Percentiles rank a stretch among this genome's conserved stretches.
These are phyloP conservation scores for Hypomontagnella submonticulosa DNA, from an alignment of 495 filamentous ascomycete species.

Conservation along the genomic window DNA sequence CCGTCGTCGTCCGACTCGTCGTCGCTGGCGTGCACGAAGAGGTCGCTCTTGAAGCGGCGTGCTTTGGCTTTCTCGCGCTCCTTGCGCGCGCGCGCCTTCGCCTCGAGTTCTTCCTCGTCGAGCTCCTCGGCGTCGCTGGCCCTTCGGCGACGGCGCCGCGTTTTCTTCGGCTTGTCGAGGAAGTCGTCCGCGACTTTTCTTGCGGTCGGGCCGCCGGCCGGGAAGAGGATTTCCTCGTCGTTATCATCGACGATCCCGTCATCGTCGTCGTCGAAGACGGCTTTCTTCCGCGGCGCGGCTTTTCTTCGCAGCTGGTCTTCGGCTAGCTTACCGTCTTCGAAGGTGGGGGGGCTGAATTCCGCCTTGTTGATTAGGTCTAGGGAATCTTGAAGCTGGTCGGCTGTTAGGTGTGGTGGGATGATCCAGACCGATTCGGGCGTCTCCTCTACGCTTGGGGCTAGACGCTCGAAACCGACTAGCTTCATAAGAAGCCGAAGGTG, in stretches of 20 bases:
- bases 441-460: conserved; percentile 73
- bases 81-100: conserved; percentile 62
- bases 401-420: conserved; percentile 72
- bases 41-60: conserved; percentile 81
- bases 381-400: conserved; percentile 69
- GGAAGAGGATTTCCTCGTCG: conserved; percentile 67
- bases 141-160: conserved; percentile 53
- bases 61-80: conserved; percentile 70
- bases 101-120: conserved; percentile 54
- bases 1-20: conserved; percentile 80
- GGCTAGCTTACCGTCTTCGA: conserved; percentile 75
- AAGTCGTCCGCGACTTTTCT: conserved; percentile 59
- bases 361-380: conserved; percentile 72
- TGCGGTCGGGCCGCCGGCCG: conserved; percentile 71
- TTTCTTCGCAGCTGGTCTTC: conserved; percentile 81
- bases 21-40: conserved; percentile 82
- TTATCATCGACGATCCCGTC: conserved; percentile 68
- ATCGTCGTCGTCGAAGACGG: conserved; percentile 72
- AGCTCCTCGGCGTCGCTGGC: conserved; percentile 61
- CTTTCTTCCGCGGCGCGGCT: conserved; percentile 60
- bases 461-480: conserved; percentile 74
- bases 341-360: conserved; percentile 76
- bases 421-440: conserved; percentile 79
- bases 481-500: conserved; percentile 88
- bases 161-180: conserved; percentile 61